Evolutionary conservation across 78 protist genomes (phyloP), one percentile per base, ranked within the genome.

Genomic region (Diacronema lutheri): DNA sequence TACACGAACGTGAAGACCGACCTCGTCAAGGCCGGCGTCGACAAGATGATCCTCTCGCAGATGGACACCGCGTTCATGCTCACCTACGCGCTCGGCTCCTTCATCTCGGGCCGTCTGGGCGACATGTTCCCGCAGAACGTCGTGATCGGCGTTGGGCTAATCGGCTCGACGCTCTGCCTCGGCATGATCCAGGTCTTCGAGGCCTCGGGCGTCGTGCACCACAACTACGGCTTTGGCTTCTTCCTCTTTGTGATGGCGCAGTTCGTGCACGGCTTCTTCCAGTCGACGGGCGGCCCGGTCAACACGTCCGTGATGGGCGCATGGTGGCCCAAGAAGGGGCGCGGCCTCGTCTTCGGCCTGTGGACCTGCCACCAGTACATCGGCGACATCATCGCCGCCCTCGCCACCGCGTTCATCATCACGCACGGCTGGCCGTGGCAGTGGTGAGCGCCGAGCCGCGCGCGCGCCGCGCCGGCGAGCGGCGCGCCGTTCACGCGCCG

Each of bases 51-150:
- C 35, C 66, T 61, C 66, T 61, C 66, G 66, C n/a, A 14, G 66
- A 77, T 77, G 82, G 82, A 77, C 61, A 16, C 61, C 12, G 64
- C 64, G 29, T 77, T 77, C 44, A 57, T 77, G 64, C 21, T 77
- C 64, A 33, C 69, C 13, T 77, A 77, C 64, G 82, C 82, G 7
- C n/a, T 77, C 58, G 82, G 82, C 44, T 44, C 64, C 12, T 77
- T 57, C 82, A 20, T 77, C 44, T 37, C 69, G 20, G 82, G 82
- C 37, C 37, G 37, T 20, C 33, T 57, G 12, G 82, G 62, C 0
- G 82, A 77, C 33, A 35, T n/a, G 37, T 77, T 77, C 64, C 37
- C 44, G 44, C 44, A 31, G 82, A 37, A 37, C 29, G 69, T 50
- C 29, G 62, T 77, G 35, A 29, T 57, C 58, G 38, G 69, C 44